Conservation (phyloP, 148 eudicot species). For the Simmondsia chinensis region DNA sequence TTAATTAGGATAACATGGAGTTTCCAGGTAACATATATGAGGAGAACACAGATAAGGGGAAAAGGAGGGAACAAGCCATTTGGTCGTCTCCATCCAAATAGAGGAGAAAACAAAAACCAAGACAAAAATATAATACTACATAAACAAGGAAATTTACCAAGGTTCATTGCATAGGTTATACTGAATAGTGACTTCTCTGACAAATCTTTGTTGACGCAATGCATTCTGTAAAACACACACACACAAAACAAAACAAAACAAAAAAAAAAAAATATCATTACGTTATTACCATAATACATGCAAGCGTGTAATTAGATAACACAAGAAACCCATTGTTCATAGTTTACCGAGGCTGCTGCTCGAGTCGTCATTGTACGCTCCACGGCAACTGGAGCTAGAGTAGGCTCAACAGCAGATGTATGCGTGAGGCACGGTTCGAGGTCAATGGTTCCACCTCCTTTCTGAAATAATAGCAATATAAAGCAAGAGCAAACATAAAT, state of each 20-base stretch:
- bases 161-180: constrained; percentile 97
- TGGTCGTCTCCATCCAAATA: too few relatives aligned
- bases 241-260: too few relatives aligned
- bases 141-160: constrained; percentile 46
- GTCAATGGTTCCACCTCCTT: constrained; percentile 84
- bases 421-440: constrained; percentile 90
- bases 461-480: constrained; percentile 38
- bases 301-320: neutral
- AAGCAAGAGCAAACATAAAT: constrained; percentile 1
- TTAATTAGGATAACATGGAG: too few relatives aligned
- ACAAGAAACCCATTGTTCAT: neutral
- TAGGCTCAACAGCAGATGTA: constrained; percentile 94
- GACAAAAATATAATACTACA: too few relatives aligned
- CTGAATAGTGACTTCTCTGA: constrained; percentile 89
- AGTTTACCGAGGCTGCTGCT: constrained; percentile 93
- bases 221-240: constrained; percentile 68
- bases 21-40: too few relatives aligned
- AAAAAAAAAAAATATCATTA: too few relatives aligned
- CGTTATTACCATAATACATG: too few relatives aligned
- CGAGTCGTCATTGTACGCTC: constrained; percentile 98
- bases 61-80: too few relatives aligned
- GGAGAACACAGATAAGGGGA: too few relatives aligned
- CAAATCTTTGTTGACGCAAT: constrained; percentile 87
- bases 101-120: neutral
- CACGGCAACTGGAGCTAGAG: constrained; percentile 94